phyloP scores from a whole-genome alignment of 345 rosid species.

The Murraya paniculata region DNA sequence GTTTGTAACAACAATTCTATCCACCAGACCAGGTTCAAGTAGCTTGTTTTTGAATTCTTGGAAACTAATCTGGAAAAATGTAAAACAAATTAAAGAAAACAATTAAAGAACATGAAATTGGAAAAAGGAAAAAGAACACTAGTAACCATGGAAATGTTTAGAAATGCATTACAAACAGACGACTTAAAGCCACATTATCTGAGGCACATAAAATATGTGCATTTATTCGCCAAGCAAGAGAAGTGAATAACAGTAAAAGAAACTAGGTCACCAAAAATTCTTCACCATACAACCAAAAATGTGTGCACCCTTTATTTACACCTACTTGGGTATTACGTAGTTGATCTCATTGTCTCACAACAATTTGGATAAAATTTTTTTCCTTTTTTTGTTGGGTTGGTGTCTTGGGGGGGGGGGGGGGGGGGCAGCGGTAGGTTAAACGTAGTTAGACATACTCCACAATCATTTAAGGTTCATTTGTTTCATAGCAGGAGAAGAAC shows the following conservation, averaged over 20 bases:
- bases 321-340: not conserved
- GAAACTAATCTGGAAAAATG: constrained; percentile 44
- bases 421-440: too few species aligned
- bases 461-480: not conserved
- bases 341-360: not conserved
- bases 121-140: not conserved
- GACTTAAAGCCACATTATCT: not conserved
- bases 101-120: not conserved
- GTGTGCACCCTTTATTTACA: not conserved
- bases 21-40: constrained; percentile 53
- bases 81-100: constrained; percentile 6
- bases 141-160: not conserved
- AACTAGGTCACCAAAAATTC: not conserved
- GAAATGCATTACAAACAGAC: not conserved
- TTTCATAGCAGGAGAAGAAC: not conserved
- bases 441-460: not conserved
- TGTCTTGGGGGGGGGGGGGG: too few species aligned
- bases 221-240: not conserved
- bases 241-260: not conserved
- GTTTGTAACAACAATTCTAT: constrained; percentile 43
- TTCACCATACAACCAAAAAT: not conserved
- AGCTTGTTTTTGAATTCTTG: constrained; percentile 60
- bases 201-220: not conserved
- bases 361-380: not conserved
- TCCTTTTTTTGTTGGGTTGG: too few species aligned